Evolutionary conservation across 2,329 filamentous ascomycete species (phyloP), one percentile per base, ranked within the genome.

Genomic region (Pestalotiopsis sp.): DNA sequence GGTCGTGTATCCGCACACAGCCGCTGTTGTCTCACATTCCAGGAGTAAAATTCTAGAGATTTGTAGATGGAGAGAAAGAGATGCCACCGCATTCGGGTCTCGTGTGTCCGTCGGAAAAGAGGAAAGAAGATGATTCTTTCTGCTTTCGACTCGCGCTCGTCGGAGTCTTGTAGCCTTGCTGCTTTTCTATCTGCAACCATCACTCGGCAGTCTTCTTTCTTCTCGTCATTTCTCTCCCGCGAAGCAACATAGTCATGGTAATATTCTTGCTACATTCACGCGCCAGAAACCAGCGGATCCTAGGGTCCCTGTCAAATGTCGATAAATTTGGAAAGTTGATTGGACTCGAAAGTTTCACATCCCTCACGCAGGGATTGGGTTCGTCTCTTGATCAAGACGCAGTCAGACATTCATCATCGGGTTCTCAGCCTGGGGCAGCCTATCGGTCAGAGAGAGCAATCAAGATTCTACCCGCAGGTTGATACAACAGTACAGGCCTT

Each of bases 11-110:
- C 49, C 36, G 63, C 57, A 66, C 45, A 38, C 49, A 66, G 41
- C 49, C 49, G 63, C 41, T 66, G 45, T 58, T 66, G 63, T 66
- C 63, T 66, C 63, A 66, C 63, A 58, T 66, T 64, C 61, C 61
- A 66, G 49, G 49, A 36, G 45, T 36, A 38, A 20, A 17, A 36
- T 39, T 23, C 12, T 11, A 38, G 25, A 52, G 41, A 25, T 25
- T 27, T 25, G 59, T 36, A 27, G 14, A 59, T 7, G 27, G 27
- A 59, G n/a, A 27, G 41, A 31, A 52, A 64, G 17, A 23, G 27
- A 49, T 27, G 17, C 20, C 62, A 52, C 41, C n/a, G 45, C 45
- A 52, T 52, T 52, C 11, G 14, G 17, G 45, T 20, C 20, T 14
- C 2, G 45, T 52, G 41, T 52, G 45, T n/a, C 5, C 20, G 2